A percentile compares a stretch with the other conserved stretches of the same genome.
Evolutionary conservation across 768 basidiomycete genomes (phyloP).

Genomic region (Phylloporus sp.): DNA sequence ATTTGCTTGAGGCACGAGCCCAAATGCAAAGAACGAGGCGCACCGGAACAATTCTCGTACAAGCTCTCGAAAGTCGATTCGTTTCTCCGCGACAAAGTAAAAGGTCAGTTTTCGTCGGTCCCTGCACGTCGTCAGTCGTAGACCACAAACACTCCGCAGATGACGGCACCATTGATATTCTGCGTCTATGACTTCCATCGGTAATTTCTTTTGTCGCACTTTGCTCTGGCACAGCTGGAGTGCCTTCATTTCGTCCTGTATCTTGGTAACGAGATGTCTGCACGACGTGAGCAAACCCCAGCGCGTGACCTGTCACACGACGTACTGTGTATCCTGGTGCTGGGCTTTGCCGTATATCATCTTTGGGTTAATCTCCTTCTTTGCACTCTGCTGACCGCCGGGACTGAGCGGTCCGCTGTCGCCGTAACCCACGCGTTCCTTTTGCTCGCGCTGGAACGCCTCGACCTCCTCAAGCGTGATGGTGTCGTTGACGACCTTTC

Average conservation of each 20-base stretch:
- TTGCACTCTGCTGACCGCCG: slow-evolving; percentile 42
- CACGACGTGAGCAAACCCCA: slow-evolving; percentile 5
- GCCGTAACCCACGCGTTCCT: slow-evolving; percentile 45
- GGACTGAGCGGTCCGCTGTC: slow-evolving; percentile 47
- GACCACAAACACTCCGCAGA: not conserved
- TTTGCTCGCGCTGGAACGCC: slow-evolving; percentile 80
- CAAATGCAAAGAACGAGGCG: not conserved
- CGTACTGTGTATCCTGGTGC: slow-evolving; percentile 72
- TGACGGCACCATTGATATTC: slow-evolving; percentile 87
- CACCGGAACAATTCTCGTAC: slow-evolving; percentile 92
- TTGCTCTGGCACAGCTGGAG: slow-evolving; percentile 88
- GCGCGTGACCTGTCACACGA: slow-evolving; percentile 13
- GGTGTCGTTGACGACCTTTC: slow-evolving; percentile 86
- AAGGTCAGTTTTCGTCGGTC: slow-evolving; percentile 97
- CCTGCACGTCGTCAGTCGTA: slow-evolving; percentile 40
- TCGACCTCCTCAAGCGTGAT: slow-evolving; percentile 89
- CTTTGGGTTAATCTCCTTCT: slow-evolving; percentile 96
- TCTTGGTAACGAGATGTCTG: slow-evolving; percentile 74
- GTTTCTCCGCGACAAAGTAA: slow-evolving; percentile 93
- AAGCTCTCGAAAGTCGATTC: slow-evolving; percentile 95
- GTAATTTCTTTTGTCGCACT: slow-evolving; percentile 88
- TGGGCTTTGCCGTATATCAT: slow-evolving; percentile 89
- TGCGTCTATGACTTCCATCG: slow-evolving; percentile 98
- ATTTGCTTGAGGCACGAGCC: not conserved
- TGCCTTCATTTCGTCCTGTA: slow-evolving; percentile 89